Base-by-base conservation (phyloP, 805 yeast genomes). In the Hanseniaspora pseudoguilliermondii region DNA sequence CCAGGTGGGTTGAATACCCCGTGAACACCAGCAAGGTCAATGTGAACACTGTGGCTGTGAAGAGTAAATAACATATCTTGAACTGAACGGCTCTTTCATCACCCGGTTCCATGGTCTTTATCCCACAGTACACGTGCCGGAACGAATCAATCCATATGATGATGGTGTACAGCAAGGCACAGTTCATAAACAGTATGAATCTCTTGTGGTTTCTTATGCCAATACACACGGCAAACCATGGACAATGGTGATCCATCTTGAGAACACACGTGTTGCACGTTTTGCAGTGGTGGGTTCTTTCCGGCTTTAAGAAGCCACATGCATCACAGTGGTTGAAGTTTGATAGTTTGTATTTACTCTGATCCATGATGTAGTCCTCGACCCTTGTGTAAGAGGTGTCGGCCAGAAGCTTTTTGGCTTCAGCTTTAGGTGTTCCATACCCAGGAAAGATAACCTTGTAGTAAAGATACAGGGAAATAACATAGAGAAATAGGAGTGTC, bases 221-320 rank as follows among this genome's bases (percentile, higher is more conserved):
- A 57, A 91, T 78, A 67, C 97, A 90, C 5, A 80, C 74, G 1
- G 95, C 83, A 67, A 89, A 88, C 97, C 97, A 91, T 0, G 97
- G 97, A 59, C 84, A 83, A 69, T 89, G 96, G 66, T 89, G 97
- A 66, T 89, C 97, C 97, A 89, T 90, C 63, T 79, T 80, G 58
- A 90, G 66, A 29, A 86, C 79, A 67, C 97, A 89, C 35, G 57
- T 59, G 21, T 78, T 73, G 65, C 95, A 87, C 1, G 76, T 71
- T 40, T 84, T 83, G 65, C 96, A 89, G 68, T 89, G 97, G 65
- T 89, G 97, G 9, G 83, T 65, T 54, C 97, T 69, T 62, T 86
- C 95, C 0, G 97, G 97, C 65, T 89, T 89, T 75, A 84, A 1
- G 13, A 34, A 34, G 3, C 36, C 11, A 20, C 56, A 53, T 21